Evolutionary conservation across 139 green algal species (phyloP).

Genomic region (Mesotaenium endlicherianum): DNA sequence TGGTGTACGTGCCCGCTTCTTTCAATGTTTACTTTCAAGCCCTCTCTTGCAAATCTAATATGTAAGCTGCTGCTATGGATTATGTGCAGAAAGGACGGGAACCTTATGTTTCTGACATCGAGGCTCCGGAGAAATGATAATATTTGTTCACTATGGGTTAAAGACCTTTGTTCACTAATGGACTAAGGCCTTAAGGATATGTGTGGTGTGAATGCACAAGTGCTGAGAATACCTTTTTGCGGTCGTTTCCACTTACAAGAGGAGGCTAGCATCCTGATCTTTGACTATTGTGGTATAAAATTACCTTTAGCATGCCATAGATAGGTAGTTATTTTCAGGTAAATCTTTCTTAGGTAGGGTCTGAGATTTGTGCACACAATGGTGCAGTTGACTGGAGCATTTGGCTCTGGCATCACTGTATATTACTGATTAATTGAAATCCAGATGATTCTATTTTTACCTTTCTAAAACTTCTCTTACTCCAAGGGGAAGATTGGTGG

Average conservation of each 20-base stretch:
- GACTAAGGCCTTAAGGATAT: no score
- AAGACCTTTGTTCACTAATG: no score
- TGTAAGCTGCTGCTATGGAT: not conserved
- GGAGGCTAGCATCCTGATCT: not conserved
- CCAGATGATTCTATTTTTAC: no score
- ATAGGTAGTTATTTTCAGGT: no score
- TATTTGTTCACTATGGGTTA: no score
- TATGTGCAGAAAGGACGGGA: slow-evolving; percentile 1
- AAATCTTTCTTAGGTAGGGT: no score
- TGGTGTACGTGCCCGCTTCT: not conserved
- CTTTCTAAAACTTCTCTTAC: no score
- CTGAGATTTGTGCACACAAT: no score
- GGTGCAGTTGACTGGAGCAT: no score
- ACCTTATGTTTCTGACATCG: slow-evolving; percentile 15
- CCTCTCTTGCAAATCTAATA: not conserved
- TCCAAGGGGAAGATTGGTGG: no score
- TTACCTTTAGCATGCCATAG: not conserved
- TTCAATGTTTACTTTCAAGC: not conserved
- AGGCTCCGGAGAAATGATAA: slow-evolving; percentile 13
- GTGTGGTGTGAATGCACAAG: not conserved
- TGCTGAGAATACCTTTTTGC: not conserved
- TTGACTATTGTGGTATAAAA: not conserved
- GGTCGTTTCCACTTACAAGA: not conserved
- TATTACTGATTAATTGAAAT: no score
- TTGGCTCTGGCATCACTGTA: no score